Evolutionary conservation across 1,284 basidiomycete genomes (phyloP).

Genomic region (Ganoderma lucidum): DNA sequence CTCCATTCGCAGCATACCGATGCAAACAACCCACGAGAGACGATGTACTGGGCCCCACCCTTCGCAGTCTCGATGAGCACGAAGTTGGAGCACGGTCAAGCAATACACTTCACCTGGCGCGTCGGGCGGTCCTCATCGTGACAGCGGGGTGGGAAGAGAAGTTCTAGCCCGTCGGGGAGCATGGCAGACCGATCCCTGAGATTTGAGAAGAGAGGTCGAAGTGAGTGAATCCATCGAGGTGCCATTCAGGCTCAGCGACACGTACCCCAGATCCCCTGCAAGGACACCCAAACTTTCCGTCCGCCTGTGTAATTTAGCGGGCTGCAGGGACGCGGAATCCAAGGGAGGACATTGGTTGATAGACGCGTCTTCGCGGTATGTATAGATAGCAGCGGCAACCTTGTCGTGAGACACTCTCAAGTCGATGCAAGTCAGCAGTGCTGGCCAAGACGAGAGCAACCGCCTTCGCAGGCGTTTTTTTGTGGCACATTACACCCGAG

Average conservation of each 20-base stretch:
- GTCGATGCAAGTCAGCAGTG: slow-evolving; percentile 7
- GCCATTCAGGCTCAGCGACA: slow-evolving; percentile 28
- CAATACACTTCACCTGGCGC: background rate
- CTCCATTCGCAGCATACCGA: slow-evolving; percentile 9
- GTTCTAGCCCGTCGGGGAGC: background rate
- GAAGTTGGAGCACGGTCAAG: slow-evolving; percentile 3
- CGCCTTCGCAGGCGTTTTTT: slow-evolving; percentile 9
- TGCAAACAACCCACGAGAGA: background rate
- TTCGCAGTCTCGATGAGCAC: background rate
- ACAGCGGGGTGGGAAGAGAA: background rate
- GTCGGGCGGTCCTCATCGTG: background rate
- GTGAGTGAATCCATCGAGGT: slow-evolving; percentile 1
- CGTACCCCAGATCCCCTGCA: slow-evolving; percentile 21
- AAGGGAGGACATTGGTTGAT: slow-evolving; percentile 8
- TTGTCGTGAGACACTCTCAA: slow-evolving; percentile 1
- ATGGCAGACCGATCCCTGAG: background rate
- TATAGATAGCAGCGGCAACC: slow-evolving; percentile 15
- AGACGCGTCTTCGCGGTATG: slow-evolving; percentile 13
- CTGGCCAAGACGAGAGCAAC: background rate
- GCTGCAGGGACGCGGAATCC: background rate
- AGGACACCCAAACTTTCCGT: slow-evolving; percentile 13
- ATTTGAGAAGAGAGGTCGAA: slow-evolving; percentile 1
- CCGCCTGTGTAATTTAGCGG: background rate
- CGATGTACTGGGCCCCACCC: slow-evolving; percentile 8
- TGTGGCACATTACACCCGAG: slow-evolving; percentile 17